Percentiles rank a stretch among this genome's conserved stretches.
These are phyloP conservation scores for Fusarium oxysporum DNA, from an alignment of 2,329 filamentous ascomycete genomes.

Conservation along the genomic window DNA sequence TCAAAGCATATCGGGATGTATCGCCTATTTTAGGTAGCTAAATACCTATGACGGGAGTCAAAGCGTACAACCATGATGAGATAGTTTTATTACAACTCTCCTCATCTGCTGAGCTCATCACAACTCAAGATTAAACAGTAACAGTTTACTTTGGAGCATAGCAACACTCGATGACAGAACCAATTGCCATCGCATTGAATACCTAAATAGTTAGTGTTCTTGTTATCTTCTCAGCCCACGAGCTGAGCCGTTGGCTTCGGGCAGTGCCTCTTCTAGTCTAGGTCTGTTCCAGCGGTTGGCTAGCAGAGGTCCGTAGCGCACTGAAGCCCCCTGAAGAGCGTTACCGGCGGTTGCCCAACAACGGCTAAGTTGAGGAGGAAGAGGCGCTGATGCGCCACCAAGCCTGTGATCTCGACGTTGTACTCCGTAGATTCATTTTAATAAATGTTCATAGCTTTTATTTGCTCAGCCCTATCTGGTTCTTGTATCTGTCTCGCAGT, in stretches of 20 bases:
- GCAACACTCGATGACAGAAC: neutral
- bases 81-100: neutral
- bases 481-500: neutral
- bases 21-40: neutral
- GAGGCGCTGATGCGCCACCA: conserved; percentile 17
- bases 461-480: neutral
- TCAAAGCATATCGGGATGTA: neutral
- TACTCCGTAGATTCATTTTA: neutral
- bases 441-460: neutral
- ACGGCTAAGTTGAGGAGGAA: conserved; percentile 24
- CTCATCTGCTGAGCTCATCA: neutral
- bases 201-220: neutral
- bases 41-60: conserved; percentile 22
- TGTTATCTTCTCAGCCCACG: conserved; percentile 5
- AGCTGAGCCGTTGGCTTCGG: conserved; percentile 16
- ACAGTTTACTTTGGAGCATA: neutral
- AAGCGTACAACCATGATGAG: conserved; percentile 27
- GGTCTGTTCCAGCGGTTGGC: conserved; percentile 37
- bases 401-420: conserved; percentile 12
- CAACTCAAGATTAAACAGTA: neutral
- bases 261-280: conserved; percentile 35
- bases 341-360: conserved; percentile 34
- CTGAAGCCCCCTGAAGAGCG: conserved; percentile 31
- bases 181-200: conserved; percentile 15
- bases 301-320: conserved; percentile 23